Conservation (phyloP, 148 eudicot species). For the Pharnaceum exiguum region DNA sequence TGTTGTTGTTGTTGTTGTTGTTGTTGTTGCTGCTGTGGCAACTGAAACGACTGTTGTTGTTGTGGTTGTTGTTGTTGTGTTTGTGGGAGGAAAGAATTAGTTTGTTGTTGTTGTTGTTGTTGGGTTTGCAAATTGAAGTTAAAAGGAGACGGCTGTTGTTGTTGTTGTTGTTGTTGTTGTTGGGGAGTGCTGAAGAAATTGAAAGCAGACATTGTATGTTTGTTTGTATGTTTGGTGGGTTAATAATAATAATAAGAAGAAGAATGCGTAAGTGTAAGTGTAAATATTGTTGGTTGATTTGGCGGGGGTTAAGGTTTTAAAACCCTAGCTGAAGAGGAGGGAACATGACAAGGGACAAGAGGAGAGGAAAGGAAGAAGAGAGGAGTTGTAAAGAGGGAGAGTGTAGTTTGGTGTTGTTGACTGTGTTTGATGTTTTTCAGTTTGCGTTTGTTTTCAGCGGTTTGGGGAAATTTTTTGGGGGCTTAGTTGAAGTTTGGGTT, state of each 20-base stretch:
- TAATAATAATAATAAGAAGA: background rate
- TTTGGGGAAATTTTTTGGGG: too few species aligned
- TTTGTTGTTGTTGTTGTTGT: conserved; percentile 26
- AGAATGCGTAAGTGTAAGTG: conserved; percentile 2
- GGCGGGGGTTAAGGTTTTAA: background rate
- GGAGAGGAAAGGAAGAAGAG: background rate
- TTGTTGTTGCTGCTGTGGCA: conserved; percentile 30
- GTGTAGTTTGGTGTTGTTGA: too few species aligned
- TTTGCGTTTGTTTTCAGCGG: too few species aligned
- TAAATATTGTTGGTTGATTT: background rate
- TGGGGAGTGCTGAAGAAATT: conserved; percentile 54
- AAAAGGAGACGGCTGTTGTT: conserved; percentile 26
- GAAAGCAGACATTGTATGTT: conserved; percentile 56
- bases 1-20: conserved; percentile 53
- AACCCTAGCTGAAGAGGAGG: conserved; percentile 22
- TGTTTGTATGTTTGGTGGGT: too few species aligned
- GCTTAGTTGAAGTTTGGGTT: too few species aligned
- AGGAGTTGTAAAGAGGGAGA: background rate
- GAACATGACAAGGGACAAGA: too few species aligned
- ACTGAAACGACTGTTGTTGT: conserved; percentile 19
- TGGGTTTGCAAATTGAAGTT: conserved; percentile 28
- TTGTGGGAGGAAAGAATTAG: conserved; percentile 19
- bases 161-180: conserved; percentile 32
- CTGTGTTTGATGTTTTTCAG: too few species aligned
- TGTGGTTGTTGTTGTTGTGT: conserved; percentile 26